Percentiles rank a stretch among this genome's conserved stretches.
phyloP scores from a whole-genome alignment of 768 basidiomycete genomes.

The Lactarius sp. region DNA sequence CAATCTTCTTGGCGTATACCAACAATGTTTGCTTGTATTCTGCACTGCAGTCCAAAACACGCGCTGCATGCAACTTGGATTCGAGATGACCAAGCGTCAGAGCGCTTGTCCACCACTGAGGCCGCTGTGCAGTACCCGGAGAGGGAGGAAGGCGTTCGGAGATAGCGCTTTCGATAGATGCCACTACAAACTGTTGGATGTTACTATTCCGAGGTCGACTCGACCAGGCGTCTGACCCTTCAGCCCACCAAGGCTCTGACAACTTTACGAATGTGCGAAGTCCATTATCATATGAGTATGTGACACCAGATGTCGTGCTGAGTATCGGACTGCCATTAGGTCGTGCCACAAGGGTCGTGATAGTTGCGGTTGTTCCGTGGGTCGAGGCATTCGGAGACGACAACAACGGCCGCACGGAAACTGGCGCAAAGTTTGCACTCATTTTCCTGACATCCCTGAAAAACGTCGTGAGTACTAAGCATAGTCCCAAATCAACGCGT shows the following conservation, averaged over 20 bases:
- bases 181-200: constrained; percentile 37
- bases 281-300: constrained; percentile 71
- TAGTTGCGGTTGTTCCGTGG: constrained; percentile 34
- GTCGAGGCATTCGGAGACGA: constrained; percentile 40
- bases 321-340: constrained; percentile 79
- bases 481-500: constrained; percentile 26
- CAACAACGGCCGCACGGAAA: constrained; percentile 58
- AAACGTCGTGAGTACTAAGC: background rate
- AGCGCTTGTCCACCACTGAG: constrained; percentile 79
- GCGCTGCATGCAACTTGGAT: constrained; percentile 69
- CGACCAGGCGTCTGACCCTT: constrained; percentile 81
- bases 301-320: constrained; percentile 68
- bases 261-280: constrained; percentile 70
- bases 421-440: constrained; percentile 57
- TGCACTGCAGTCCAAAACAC: constrained; percentile 67
- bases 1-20: constrained; percentile 77
- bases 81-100: constrained; percentile 88
- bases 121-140: constrained; percentile 36
- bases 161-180: constrained; percentile 30
- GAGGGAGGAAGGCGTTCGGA: constrained; percentile 28
- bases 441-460: constrained; percentile 73
- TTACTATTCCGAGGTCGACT: constrained; percentile 56
- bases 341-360: constrained; percentile 62
- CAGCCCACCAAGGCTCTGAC: constrained; percentile 78
- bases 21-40: constrained; percentile 79